A percentile compares a stretch with the other conserved stretches of the same genome.
phyloP scores from a whole-genome alignment of 73 alveolate species.

The Stentor coeruleus region DNA sequence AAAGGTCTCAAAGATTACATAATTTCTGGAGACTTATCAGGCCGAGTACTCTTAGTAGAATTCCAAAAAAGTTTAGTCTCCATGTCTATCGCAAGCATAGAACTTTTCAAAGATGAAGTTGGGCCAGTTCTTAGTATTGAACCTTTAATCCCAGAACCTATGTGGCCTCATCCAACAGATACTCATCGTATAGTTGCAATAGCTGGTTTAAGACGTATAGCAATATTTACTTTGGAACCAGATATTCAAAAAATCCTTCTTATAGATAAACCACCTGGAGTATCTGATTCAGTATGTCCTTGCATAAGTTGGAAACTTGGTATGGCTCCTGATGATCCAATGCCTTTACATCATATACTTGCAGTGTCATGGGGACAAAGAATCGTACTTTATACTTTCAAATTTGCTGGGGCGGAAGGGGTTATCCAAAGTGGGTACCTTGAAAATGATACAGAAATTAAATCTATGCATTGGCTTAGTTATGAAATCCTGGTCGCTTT shows the following conservation, averaged over 20 bases:
- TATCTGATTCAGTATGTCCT: not conserved
- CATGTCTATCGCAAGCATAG: not conserved
- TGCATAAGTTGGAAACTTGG: conserved; percentile 22
- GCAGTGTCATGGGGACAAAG: conserved; percentile 19
- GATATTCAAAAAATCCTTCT: not conserved
- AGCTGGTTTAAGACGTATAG: not conserved
- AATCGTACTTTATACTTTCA: not conserved
- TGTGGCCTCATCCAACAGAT: conserved; percentile 24
- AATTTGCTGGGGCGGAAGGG: conserved; percentile 19
- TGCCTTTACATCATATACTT: conserved; percentile 11
- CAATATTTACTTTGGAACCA: conserved; percentile 9
- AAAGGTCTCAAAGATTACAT: not conserved
- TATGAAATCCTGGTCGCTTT: not conserved
- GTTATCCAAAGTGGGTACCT: not conserved
- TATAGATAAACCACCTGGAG: not conserved
- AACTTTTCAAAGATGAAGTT: not conserved
- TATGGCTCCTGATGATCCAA: conserved; percentile 22
- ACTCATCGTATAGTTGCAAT: not conserved
- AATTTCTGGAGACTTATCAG: conserved; percentile 5
- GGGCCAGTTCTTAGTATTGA: conserved; percentile 12
- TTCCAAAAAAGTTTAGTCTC: not conserved
- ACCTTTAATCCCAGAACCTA: conserved; percentile 22
- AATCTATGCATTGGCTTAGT: conserved; percentile 6
- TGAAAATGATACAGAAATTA: conserved; percentile 15
- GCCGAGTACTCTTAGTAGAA: not conserved